Conservation (phyloP, 1,139 yeast genomes). For the Candida tropicalis region DNA sequence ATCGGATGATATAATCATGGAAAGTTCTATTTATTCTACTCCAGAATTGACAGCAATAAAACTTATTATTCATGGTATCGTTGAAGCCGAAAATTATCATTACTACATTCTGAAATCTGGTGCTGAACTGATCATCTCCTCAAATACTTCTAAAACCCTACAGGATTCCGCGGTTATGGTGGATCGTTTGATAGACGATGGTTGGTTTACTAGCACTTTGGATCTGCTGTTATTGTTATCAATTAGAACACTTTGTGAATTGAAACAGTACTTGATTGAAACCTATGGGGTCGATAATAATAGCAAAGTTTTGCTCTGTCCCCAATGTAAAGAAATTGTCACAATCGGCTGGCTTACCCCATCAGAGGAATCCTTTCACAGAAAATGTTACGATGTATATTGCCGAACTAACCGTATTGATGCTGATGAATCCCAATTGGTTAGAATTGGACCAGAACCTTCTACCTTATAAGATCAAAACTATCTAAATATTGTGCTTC, state of each 20-base stretch:
- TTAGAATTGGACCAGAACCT: slow-evolving; percentile 25
- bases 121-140: slow-evolving; percentile 30
- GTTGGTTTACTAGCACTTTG: slow-evolving; percentile 48
- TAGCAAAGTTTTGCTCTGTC: slow-evolving; percentile 50
- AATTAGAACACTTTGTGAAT: slow-evolving; percentile 48
- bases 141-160: slow-evolving; percentile 25
- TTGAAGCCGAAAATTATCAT: slow-evolving; percentile 29
- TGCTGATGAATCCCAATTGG: slow-evolving; percentile 13
- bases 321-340: slow-evolving; percentile 57
- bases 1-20: slow-evolving; percentile 43
- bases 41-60: slow-evolving; percentile 54
- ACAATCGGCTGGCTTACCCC: slow-evolving; percentile 51
- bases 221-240: slow-evolving; percentile 39
- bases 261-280: slow-evolving; percentile 45
- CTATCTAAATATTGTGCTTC: slow-evolving; percentile 65
- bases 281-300: slow-evolving; percentile 40
- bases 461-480: slow-evolving; percentile 30
- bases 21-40: slow-evolving; percentile 44
- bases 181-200: slow-evolving; percentile 46
- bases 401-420: slow-evolving; percentile 21
- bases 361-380: slow-evolving; percentile 39
- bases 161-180: slow-evolving; percentile 41
- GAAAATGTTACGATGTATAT: slow-evolving; percentile 47
- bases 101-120: slow-evolving; percentile 32
- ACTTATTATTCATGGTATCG: slow-evolving; percentile 47